These are phyloP conservation scores for Aspergillus pseudonomiae DNA, from an alignment of 2,329 filamentous ascomycete species.

Conservation along the genomic window DNA sequence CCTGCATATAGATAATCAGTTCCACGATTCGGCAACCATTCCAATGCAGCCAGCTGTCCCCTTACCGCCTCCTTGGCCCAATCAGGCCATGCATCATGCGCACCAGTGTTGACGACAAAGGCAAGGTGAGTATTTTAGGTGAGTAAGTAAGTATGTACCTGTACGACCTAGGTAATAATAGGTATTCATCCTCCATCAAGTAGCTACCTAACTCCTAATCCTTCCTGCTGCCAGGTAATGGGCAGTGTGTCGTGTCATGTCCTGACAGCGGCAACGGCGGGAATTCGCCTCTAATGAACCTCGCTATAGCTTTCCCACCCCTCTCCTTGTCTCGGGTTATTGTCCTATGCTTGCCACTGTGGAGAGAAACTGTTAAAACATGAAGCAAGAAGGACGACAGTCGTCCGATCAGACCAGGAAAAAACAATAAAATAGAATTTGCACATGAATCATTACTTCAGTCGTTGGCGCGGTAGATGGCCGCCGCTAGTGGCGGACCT, in stretches of 20 bases:
- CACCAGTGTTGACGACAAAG: not conserved
- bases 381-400: constrained; percentile 6
- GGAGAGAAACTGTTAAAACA: not conserved
- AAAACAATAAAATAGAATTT: constrained; percentile 1
- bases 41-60: constrained; percentile 16
- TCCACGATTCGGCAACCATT: constrained; percentile 3
- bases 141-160: not conserved
- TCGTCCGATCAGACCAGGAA: constrained; percentile 5
- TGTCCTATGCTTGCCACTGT: constrained; percentile 4
- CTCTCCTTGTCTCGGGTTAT: not conserved
- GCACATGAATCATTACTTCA: constrained; percentile 9
- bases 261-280: constrained; percentile 2
- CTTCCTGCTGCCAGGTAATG: not conserved
- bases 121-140: not conserved
- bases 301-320: not conserved
- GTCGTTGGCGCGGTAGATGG: constrained; percentile 4
- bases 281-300: not conserved
- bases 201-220: constrained; percentile 5
- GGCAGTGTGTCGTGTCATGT: not conserved
- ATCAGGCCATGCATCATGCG: constrained; percentile 11
- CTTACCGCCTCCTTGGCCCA: constrained; percentile 17
- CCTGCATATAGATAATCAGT: constrained; percentile 2
- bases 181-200: not conserved
- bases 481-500: constrained; percentile 5
- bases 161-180: constrained; percentile 1